phyloP scores from a whole-genome alignment of 768 basidiomycete species.

The Galerina marginata region DNA sequence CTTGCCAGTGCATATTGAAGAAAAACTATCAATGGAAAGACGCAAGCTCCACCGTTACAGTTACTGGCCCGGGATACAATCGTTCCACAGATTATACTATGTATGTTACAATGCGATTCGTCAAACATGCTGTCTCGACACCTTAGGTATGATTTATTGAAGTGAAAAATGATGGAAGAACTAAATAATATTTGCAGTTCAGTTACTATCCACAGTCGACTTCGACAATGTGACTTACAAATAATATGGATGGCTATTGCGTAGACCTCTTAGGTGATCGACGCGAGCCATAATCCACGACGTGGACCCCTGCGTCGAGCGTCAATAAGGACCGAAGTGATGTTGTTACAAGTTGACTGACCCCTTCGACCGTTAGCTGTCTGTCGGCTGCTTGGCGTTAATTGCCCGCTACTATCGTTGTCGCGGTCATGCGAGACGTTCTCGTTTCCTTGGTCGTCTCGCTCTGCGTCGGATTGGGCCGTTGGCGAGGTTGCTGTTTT shows the following conservation, averaged over 20 bases:
- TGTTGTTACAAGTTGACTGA: background rate
- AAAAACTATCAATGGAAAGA: background rate
- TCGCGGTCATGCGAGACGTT: background rate
- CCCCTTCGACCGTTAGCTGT: constrained; percentile 8
- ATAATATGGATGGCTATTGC: background rate
- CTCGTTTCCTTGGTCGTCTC: background rate
- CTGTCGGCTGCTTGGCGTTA: background rate
- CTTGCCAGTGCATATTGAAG: too few species aligned
- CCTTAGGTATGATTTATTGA: constrained; percentile 1
- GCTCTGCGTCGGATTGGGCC: background rate
- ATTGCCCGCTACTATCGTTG: constrained; percentile 2
- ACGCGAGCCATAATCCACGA: constrained; percentile 19
- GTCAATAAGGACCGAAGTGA: background rate
- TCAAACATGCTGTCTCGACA: background rate
- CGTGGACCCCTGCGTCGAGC: constrained; percentile 8
- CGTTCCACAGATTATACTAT: background rate
- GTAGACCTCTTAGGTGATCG: constrained; percentile 10
- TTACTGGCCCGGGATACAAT: background rate
- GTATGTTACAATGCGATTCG: background rate
- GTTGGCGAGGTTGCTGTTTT: background rate
- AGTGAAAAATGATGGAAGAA: background rate
- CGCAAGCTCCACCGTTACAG: background rate
- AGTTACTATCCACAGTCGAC: background rate
- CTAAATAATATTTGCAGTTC: background rate
- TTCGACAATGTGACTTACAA: background rate